Conservation (phyloP, 2,329 filamentous ascomycete genomes). For the Aspergillus oerlinghausenensis region DNA sequence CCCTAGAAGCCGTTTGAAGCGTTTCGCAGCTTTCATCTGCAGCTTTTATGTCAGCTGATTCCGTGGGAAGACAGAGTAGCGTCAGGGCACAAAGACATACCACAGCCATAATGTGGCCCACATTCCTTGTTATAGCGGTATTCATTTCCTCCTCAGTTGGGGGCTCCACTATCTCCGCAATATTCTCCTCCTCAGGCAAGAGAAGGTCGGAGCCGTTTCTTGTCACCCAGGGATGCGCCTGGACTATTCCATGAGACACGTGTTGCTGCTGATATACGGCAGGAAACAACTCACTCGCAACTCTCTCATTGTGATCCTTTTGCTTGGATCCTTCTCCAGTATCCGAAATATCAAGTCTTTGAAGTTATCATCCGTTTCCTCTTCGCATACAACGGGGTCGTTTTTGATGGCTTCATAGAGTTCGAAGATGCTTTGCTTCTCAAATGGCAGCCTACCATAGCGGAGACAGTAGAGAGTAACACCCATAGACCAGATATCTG, state of each 20-base stretch:
- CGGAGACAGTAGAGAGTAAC: slow-evolving; percentile 88
- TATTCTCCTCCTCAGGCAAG: slow-evolving; percentile 80
- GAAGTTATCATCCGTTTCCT: slow-evolving; percentile 63
- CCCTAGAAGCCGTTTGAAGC: slow-evolving; percentile 73
- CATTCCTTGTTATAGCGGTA: slow-evolving; percentile 82
- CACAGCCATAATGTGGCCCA: slow-evolving; percentile 80
- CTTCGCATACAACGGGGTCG: slow-evolving; percentile 60
- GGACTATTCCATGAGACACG: slow-evolving; percentile 6
- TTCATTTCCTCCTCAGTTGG: slow-evolving; percentile 90
- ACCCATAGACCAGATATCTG: slow-evolving; percentile 98
- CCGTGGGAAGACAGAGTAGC: neutral
- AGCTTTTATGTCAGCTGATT: slow-evolving; percentile 2
- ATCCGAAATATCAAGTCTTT: slow-evolving; percentile 68
- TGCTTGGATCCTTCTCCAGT: slow-evolving; percentile 78
- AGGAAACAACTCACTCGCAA: slow-evolving; percentile 62
- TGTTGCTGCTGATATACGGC: neutral
- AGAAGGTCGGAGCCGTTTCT: slow-evolving; percentile 71
- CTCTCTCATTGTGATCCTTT: slow-evolving; percentile 76
- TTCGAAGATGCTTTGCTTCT: slow-evolving; percentile 71
- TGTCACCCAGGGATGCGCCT: slow-evolving; percentile 95
- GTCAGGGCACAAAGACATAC: slow-evolving; percentile 41
- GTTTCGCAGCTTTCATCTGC: slow-evolving; percentile 83
- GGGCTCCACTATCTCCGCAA: slow-evolving; percentile 69
- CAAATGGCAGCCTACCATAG: slow-evolving; percentile 85
- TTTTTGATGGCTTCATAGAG: slow-evolving; percentile 83